Percentiles rank a stretch among this genome's conserved stretches.
phyloP scores from a whole-genome alignment of 2,329 filamentous ascomycete species.

The Colletotrichum gigasporum region DNA sequence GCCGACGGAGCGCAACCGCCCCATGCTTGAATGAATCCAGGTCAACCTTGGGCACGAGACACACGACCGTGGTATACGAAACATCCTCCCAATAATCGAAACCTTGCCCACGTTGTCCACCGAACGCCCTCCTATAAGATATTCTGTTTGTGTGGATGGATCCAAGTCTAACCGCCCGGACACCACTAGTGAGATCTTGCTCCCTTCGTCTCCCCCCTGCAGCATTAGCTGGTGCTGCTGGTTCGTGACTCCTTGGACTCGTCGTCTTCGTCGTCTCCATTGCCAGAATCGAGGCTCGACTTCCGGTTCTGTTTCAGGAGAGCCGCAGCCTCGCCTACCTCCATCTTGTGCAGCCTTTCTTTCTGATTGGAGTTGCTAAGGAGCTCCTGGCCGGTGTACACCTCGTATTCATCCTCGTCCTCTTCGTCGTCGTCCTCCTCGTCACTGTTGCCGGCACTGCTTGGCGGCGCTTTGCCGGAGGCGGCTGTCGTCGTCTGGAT shows the following conservation, averaged over 20 bases:
- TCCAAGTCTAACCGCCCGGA: no score
- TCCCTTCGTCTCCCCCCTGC: conserved; percentile 34
- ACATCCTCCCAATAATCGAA: background rate
- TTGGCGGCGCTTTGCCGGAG: conserved; percentile 8
- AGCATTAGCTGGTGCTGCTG: conserved; percentile 22
- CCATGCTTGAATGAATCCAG: background rate
- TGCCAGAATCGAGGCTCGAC: conserved; percentile 40
- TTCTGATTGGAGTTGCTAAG: conserved; percentile 59
- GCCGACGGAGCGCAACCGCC: background rate
- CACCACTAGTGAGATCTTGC: no score
- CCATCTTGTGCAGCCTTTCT: conserved; percentile 67
- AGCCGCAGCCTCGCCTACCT: conserved; percentile 66
- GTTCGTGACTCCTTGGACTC: conserved; percentile 33
- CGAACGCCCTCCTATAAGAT: conserved; percentile 5
- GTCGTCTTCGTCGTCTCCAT: conserved; percentile 47
- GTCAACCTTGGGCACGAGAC: background rate
- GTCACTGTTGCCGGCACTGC: conserved; percentile 50
- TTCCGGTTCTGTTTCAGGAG: conserved; percentile 45
- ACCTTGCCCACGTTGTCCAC: conserved; percentile 12
- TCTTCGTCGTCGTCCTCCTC: conserved; percentile 52
- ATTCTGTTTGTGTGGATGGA: background rate
- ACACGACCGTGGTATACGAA: background rate
- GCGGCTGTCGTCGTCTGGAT: conserved; percentile 1
- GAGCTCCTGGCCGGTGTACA: conserved; percentile 48
- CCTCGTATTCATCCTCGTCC: conserved; percentile 54